Percentiles rank a stretch among this genome's conserved stretches.
Conservation (phyloP, 2,329 filamentous ascomycete genomes). For the Botrytis porri region DNA sequence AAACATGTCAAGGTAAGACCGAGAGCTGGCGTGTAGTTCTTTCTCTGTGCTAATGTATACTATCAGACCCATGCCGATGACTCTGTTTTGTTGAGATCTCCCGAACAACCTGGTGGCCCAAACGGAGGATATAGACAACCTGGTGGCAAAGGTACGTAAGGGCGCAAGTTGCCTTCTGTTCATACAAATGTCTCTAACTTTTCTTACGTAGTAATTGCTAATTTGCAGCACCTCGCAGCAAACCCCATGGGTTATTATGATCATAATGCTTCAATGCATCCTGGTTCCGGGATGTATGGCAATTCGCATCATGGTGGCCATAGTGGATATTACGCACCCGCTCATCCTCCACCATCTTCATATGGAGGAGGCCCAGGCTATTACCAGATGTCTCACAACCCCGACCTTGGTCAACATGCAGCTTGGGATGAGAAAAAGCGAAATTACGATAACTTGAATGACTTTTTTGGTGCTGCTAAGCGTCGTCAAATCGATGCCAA, state of each 20-base stretch:
- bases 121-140: constrained; percentile 52
- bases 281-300: constrained; percentile 47
- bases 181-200: constrained; percentile 32
- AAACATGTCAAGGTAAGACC: constrained; percentile 83
- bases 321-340: constrained; percentile 51
- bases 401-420: constrained; percentile 62
- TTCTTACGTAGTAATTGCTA: constrained; percentile 34
- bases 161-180: constrained; percentile 30
- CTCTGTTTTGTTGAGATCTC: constrained; percentile 61
- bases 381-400: constrained; percentile 66
- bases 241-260: constrained; percentile 53
- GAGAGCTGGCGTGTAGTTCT: constrained; percentile 19
- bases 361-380: constrained; percentile 67
- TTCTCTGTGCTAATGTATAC: constrained; percentile 11
- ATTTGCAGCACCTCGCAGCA: constrained; percentile 38
- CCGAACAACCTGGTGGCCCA: constrained; percentile 36
- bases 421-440: constrained; percentile 75
- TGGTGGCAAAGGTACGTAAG: constrained; percentile 36
- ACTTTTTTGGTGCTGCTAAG: constrained; percentile 93
- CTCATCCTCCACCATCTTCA: constrained; percentile 45
- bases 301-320: constrained; percentile 53
- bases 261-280: constrained; percentile 60
- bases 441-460: constrained; percentile 78
- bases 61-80: constrained; percentile 85
- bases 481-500: constrained; percentile 83